A percentile compares a stretch with the other conserved stretches of the same genome.
These are phyloP conservation scores for Sclerotinia trifoliorum DNA, from an alignment of 2,329 filamentous ascomycete species.

Conservation along the genomic window DNA sequence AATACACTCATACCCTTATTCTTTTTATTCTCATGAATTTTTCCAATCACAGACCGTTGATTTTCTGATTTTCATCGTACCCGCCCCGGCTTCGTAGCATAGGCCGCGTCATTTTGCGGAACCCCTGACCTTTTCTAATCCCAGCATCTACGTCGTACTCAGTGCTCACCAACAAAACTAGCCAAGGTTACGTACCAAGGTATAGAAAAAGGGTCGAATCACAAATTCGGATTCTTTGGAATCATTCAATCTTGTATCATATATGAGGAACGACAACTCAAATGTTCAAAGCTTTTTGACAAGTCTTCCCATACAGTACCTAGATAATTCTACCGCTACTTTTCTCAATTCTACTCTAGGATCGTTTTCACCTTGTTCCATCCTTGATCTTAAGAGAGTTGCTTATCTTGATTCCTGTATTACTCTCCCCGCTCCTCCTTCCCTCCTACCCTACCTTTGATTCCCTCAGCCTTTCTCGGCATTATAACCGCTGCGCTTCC, in stretches of 20 bases:
- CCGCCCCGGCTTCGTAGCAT: slow-evolving; percentile 15
- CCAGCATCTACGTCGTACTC: neutral
- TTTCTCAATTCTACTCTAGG: neutral
- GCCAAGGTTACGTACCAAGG: slow-evolving; percentile 15
- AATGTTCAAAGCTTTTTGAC: neutral
- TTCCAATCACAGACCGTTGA: neutral
- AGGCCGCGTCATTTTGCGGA: slow-evolving; percentile 26
- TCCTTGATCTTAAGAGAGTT: neutral
- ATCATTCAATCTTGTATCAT: neutral
- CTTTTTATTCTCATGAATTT: neutral
- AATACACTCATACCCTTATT: too few species aligned
- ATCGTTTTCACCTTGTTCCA: neutral
- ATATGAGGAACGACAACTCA: slow-evolving; percentile 1
- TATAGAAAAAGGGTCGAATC: slow-evolving; percentile 16
- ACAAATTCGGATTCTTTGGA: neutral
- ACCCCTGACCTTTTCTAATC: slow-evolving; percentile 5
- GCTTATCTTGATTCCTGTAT: neutral
- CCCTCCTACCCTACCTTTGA: neutral
- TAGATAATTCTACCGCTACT: neutral
- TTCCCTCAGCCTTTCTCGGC: neutral
- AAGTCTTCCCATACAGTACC: neutral
- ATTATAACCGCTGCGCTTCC: neutral
- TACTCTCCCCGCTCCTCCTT: neutral
- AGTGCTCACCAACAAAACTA: slow-evolving; percentile 2
- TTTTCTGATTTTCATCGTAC: slow-evolving; percentile 1